Percentiles rank a stretch among this genome's conserved stretches.
These are phyloP conservation scores for Cenchrus fungigraminus DNA, from an alignment of 176 grass and related monocot genomes.

Conservation along the genomic window DNA sequence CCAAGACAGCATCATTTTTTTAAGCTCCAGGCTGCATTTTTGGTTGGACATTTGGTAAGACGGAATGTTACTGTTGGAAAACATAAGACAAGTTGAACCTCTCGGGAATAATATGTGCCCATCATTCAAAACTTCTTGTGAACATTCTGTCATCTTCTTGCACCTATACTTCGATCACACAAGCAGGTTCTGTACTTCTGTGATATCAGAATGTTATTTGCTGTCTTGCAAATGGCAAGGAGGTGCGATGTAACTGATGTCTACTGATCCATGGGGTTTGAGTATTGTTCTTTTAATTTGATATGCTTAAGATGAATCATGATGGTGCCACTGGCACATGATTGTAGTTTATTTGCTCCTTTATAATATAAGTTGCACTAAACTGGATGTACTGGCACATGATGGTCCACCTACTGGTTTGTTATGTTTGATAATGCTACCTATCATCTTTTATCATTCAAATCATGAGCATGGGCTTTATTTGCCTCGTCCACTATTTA, in stretches of 20 bases:
- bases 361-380: not conserved
- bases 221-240: too few species aligned
- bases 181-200: too few species aligned
- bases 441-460: not conserved
- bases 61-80: not conserved
- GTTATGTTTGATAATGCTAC: constrained; percentile 1
- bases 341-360: constrained; percentile 11
- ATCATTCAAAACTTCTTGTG: not conserved
- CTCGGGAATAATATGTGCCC: not conserved
- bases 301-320: constrained; percentile 44
- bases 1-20: constrained; percentile 28
- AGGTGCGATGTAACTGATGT: too few species aligned
- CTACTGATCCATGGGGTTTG: too few species aligned
- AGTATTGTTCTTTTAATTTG: too few species aligned
- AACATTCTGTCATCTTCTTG: constrained; percentile 10
- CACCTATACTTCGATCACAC: too few species aligned
- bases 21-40: not conserved
- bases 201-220: too few species aligned
- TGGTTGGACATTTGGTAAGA: not conserved
- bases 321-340: not conserved
- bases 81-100: not conserved
- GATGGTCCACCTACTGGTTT: not conserved
- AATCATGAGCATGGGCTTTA: constrained; percentile 2
- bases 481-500: not conserved
- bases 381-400: not conserved